These are phyloP conservation scores for Rehmannia glutinosa DNA, from an alignment of 257 asterid genomes.

Conservation along the genomic window DNA sequence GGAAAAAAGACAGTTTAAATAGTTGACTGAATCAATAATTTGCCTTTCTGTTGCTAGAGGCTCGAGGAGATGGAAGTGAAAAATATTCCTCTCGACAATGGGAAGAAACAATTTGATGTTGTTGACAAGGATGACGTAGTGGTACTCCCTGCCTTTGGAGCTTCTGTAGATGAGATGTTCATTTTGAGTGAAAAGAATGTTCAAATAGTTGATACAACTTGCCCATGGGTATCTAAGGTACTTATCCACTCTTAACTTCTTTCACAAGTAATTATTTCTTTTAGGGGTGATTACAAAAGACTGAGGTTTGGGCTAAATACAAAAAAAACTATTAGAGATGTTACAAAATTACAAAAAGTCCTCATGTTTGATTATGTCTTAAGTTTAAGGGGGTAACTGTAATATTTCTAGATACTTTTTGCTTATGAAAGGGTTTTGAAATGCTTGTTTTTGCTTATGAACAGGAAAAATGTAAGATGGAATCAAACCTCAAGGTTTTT, in stretches of 20 bases:
- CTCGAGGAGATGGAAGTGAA: slow-evolving; percentile 75
- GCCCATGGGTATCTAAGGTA: slow-evolving; percentile 99
- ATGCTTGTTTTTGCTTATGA: no score
- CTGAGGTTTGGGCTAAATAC: no score
- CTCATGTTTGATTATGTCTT: no score
- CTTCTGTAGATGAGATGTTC: slow-evolving; percentile 89
- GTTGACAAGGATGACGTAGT: slow-evolving; percentile 85
- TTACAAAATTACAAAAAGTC: no score
- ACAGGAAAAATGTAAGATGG: no score
- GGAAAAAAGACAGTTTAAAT: slow-evolving; percentile 6
- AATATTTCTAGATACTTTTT: no score
- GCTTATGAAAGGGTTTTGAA: no score
- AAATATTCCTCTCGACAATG: slow-evolving; percentile 54
- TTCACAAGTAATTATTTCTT: neutral
- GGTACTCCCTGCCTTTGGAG: slow-evolving; percentile 95
- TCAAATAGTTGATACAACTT: slow-evolving; percentile 96
- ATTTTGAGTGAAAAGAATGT: slow-evolving; percentile 77
- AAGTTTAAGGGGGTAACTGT: no score
- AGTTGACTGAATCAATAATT: neutral
- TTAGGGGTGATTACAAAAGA: no score
- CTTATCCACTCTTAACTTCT: neutral
- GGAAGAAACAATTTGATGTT: slow-evolving; percentile 63
- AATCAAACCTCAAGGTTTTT: no score
- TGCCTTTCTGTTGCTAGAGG: slow-evolving; percentile 40
- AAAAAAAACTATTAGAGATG: no score